Evolutionary conservation across 2,329 filamentous ascomycete species (phyloP), one percentile per base, ranked within the genome.

Genomic region (Xylaria sp.): DNA sequence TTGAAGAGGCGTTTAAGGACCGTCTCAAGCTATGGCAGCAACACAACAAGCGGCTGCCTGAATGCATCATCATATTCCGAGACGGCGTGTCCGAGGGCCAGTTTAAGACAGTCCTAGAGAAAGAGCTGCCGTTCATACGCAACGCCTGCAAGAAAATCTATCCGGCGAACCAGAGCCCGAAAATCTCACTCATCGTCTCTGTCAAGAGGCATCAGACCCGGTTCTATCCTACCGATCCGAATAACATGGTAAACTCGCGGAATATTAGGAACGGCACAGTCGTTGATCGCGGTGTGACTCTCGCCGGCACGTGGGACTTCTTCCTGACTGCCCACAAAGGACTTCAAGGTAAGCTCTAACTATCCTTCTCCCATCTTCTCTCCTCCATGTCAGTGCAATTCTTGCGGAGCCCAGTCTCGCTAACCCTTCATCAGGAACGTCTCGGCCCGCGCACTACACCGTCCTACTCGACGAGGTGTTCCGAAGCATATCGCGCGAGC

Each of bases 51-150:
- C 69, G 72, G 0, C 79, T 89, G 0, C 93, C 93, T 0, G 82
- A 87, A 21, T 91, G 92, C 70, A 89, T 97, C 45, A 78, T 97
- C 65, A 85, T 97, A 49, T 97, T 92, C 79, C 89, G 94, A 25
- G 94, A 97, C 69, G 94, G 94, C 37, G 92, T 97, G 0, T 95
- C 92, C 0, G 94, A 97, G 70, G 89, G 92, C 0, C 92, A 97
- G 68, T 97, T 94, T 75, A 71, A 82, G 0, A 79, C 84, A 21
- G 89, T 96, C 0, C 77, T 95, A 0, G 78, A 85, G 0, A 64
- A 84, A 0, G 94, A 97, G 75, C 81, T 96, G 40, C 87, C 87
- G 0, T 73, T 78, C 1, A 88, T 94, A 58, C 81, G 88, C 4
- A 76, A 80, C 7, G 92, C 92, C 0, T 94, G 91, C 74, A 69